Evolutionary conservation across 306 rosid species (phyloP), one percentile per base, ranked within the genome.

Genomic region (Lathyrus tuberosus): DNA sequence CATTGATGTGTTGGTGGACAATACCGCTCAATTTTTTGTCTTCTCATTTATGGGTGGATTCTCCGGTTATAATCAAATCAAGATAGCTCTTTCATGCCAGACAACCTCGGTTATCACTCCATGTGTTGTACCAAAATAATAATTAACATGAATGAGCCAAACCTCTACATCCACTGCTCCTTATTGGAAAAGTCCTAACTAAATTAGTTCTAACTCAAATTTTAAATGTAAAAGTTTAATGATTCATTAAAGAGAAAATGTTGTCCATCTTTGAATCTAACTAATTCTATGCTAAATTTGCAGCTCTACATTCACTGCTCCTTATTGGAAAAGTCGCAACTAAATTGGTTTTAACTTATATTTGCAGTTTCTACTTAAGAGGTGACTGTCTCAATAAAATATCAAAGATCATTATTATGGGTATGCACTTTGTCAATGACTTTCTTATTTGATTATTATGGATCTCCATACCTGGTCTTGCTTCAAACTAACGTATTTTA

Each of bases 341-440:
- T n/a, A n/a, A n/a, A n/a, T n/a, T n/a, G n/a, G n/a, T n/a, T n/a
- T n/a, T n/a, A n/a, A n/a, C n/a, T n/a, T n/a, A 92, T 71, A 78
- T 87, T 72, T 89, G 98, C 84, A 89, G 96, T 83, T 92, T 92
- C 84, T 92, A 81, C 75, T 87, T 86, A 69, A 83, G 92, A 82
- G 98, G 96, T 24, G 92, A 76, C 41, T 89, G 66, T 89, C 96
- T 9, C 96, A 92, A 71, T 96, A 92, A 74, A 92, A 92, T 82
- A 92, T 92, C 20, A 92, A 92, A 77, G 96, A 92, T 86, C 95
- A 96, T 69, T 92, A 92, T 73, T 92, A 92, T 46, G 98, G 96
- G 98, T 92, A 92, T 72, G 97, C 78, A 53, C 37, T 46, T 67
- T 62, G 24, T 58, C 58, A 54, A 26, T 73, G 57, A 10, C 63